A percentile compares a stretch with the other conserved stretches of the same genome.
These are phyloP conservation scores for Cystobasidium ongulense DNA, from an alignment of 768 basidiomycete species.

Conservation along the genomic window DNA sequence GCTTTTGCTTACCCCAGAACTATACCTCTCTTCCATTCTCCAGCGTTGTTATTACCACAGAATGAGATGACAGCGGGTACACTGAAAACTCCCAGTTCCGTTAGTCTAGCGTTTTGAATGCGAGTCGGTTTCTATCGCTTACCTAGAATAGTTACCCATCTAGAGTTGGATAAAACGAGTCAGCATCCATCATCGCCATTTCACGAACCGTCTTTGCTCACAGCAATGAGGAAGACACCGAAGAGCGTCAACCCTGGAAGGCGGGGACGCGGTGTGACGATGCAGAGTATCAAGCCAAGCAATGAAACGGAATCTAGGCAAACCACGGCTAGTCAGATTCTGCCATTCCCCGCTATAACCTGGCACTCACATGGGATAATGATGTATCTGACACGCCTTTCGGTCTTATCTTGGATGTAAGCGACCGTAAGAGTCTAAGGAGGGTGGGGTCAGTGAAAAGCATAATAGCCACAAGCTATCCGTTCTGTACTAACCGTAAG, in stretches of 20 bases:
- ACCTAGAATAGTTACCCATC: conserved; percentile 9
- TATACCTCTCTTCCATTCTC: conserved; percentile 1
- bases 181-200: not conserved
- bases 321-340: not conserved
- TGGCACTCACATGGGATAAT: not conserved
- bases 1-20: not conserved
- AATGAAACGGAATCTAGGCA: not conserved
- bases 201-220: not conserved
- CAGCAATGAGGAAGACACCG: not conserved
- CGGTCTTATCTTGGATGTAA: not conserved
- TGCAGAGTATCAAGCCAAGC: not conserved
- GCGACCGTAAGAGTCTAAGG: not conserved
- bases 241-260: not conserved
- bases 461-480: too few species aligned
- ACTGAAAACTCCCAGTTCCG: not conserved
- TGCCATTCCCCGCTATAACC: too few species aligned
- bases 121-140: not conserved
- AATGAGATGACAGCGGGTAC: not conserved
- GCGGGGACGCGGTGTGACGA: not conserved
- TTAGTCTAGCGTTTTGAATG: not conserved
- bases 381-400: not conserved
- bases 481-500: not conserved
- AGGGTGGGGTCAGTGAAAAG: not conserved
- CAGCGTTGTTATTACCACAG: conserved; percentile 1
- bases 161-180: not conserved